phyloP scores from a whole-genome alignment of 768 basidiomycete genomes.

The Boletus rubroflammeus region DNA sequence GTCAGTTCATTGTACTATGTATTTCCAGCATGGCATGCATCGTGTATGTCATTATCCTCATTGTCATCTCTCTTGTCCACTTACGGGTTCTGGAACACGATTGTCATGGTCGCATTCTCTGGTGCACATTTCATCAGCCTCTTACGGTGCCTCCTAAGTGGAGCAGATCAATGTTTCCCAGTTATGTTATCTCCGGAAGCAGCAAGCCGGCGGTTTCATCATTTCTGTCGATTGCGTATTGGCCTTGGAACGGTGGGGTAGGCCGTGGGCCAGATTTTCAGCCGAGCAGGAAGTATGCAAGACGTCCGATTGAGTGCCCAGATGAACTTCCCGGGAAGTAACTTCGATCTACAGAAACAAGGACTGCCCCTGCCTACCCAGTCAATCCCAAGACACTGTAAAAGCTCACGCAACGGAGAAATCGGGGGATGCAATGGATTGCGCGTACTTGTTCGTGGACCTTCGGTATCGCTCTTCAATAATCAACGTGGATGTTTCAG shows the following conservation, averaged over 20 bases:
- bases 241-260: not conserved
- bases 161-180: not conserved
- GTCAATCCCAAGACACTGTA: not conserved
- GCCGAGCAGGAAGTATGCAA: not conserved
- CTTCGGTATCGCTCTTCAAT: not conserved
- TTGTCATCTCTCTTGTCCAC: not conserved
- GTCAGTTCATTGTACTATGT: constrained; percentile 1
- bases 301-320: too few species aligned
- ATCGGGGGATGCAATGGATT: too few species aligned
- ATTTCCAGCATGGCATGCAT: not conserved
- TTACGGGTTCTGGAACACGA: not conserved
- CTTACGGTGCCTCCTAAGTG: not conserved
- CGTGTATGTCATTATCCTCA: not conserved
- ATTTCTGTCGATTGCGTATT: not conserved
- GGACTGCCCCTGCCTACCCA: not conserved
- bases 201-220: not conserved
- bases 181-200: not conserved
- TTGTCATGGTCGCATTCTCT: not conserved
- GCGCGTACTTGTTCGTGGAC: not conserved
- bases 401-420: too few species aligned
- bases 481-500: not conserved
- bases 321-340: not conserved
- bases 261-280: not conserved
- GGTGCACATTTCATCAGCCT: not conserved
- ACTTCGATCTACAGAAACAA: not conserved